Conservation (phyloP, 1,139 yeast genomes). For the Chernovozyma aurita region DNA sequence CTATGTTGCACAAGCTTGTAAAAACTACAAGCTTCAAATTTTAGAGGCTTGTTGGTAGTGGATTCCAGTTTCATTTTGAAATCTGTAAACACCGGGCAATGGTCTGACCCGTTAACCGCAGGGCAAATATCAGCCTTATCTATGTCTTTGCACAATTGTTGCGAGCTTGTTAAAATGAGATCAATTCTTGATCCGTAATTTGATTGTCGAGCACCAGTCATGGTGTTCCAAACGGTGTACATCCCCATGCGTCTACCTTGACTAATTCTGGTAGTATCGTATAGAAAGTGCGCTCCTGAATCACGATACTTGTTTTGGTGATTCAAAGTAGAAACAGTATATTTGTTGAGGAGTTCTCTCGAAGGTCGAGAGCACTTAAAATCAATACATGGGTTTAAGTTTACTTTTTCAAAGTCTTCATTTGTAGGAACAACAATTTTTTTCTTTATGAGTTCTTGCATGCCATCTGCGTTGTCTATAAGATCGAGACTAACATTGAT, state of each 20-base stretch:
- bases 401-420: slow-evolving; percentile 37
- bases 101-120: slow-evolving; percentile 79
- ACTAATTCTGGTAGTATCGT: slow-evolving; percentile 60
- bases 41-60: slow-evolving; percentile 16
- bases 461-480: slow-evolving; percentile 75
- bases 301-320: neutral
- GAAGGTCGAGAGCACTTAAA: slow-evolving; percentile 43
- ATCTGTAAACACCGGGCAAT: slow-evolving; percentile 86
- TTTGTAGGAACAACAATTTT: slow-evolving; percentile 16
- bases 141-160: slow-evolving; percentile 27
- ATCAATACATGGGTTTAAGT: slow-evolving; percentile 31
- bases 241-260: slow-evolving; percentile 58
- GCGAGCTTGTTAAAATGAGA: slow-evolving; percentile 51
- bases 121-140: slow-evolving; percentile 63
- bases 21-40: slow-evolving; percentile 54
- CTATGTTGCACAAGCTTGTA: slow-evolving; percentile 46
- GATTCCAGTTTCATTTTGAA: slow-evolving; percentile 24
- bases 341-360: slow-evolving; percentile 40
- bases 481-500: slow-evolving; percentile 75
- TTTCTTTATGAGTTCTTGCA: slow-evolving; percentile 38
- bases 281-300: slow-evolving; percentile 28
- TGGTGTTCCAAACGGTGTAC: slow-evolving; percentile 93
- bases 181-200: slow-evolving; percentile 91
- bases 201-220: slow-evolving; percentile 70
- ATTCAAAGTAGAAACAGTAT: slow-evolving; percentile 17